Evolutionary conservation across 352 stramenopile species (phyloP).

Genomic region (Phytophthora ramorum): DNA sequence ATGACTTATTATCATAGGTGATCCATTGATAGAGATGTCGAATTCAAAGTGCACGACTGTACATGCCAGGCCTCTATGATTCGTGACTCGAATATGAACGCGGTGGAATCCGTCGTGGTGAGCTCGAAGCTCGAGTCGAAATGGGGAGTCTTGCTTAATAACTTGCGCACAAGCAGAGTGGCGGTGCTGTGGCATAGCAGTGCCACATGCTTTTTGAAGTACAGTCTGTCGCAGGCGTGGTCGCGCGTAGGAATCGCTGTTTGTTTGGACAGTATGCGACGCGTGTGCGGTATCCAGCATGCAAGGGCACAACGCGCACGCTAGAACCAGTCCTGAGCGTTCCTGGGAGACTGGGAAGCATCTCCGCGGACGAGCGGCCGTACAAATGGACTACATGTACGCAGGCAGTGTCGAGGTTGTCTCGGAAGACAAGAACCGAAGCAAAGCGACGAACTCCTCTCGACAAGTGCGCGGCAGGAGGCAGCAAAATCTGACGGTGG

Average conservation of each 20-base stretch:
- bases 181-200: background rate
- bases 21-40: too few relatives aligned
- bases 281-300: slow-evolving; percentile 3
- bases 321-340: background rate
- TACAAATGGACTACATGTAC: too few relatives aligned
- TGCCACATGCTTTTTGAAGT: slow-evolving; percentile 9
- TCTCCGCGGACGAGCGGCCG: background rate
- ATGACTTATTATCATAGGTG: too few relatives aligned
- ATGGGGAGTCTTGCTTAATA: background rate
- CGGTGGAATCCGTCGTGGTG: too few relatives aligned
- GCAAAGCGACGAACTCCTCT: too few relatives aligned
- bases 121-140: too few relatives aligned
- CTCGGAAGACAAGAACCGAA: background rate
- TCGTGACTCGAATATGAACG: too few relatives aligned
- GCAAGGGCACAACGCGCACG: slow-evolving; percentile 3
- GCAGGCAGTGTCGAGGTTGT: background rate
- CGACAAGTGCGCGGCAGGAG: too few relatives aligned
- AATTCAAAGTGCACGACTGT: too few relatives aligned
- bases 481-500: too few relatives aligned
- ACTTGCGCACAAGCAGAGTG: background rate
- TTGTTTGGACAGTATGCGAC: background rate
- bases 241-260: background rate
- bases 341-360: background rate
- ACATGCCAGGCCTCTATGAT: too few relatives aligned
- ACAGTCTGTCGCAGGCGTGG: slow-evolving; percentile 6